Evolutionary conservation across 1,284 basidiomycete genomes (phyloP).

Genomic region (Schizophyllum amplum): DNA sequence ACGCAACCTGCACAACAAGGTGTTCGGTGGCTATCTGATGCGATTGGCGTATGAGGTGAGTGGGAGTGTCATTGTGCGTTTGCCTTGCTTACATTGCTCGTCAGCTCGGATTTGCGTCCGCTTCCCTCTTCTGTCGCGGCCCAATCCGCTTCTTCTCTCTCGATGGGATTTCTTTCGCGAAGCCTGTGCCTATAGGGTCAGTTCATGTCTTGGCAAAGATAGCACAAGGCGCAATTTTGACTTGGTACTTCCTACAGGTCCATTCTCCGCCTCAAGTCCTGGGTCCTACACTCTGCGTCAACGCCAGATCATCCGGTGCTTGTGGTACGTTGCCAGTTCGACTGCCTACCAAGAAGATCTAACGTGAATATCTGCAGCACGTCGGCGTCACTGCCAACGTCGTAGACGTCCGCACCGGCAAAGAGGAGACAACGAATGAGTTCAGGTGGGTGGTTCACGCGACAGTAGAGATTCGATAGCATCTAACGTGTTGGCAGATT

Average conservation of each 20-base stretch:
- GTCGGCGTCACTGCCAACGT: constrained; percentile 72
- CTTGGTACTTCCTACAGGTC: constrained; percentile 22
- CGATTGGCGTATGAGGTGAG: constrained; percentile 48
- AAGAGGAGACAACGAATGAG: constrained; percentile 61
- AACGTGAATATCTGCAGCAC: no score
- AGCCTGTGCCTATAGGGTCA: constrained; percentile 71
- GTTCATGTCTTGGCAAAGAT: no score
- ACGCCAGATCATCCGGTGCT: constrained; percentile 36
- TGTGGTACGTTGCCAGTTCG: constrained; percentile 34
- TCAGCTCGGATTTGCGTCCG: constrained; percentile 69
- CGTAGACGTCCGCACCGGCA: constrained; percentile 64
- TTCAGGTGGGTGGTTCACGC: no score
- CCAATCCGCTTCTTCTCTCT: constrained; percentile 69
- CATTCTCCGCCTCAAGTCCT: constrained; percentile 64
- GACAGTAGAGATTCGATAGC: no score
- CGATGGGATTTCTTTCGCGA: constrained; percentile 71
- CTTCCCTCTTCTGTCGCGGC: constrained; percentile 61
- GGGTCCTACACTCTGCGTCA: constrained; percentile 49
- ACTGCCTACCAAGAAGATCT: no score
- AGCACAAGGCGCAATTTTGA: no score
- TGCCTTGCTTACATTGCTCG: no score
- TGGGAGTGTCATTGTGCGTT: no score
- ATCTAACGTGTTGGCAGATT: no score
- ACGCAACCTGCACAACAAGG: constrained; percentile 76
- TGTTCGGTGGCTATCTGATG: constrained; percentile 61